These are phyloP conservation scores for Penium margaritaceum DNA, from an alignment of 139 green algal genomes.

Conservation along the genomic window DNA sequence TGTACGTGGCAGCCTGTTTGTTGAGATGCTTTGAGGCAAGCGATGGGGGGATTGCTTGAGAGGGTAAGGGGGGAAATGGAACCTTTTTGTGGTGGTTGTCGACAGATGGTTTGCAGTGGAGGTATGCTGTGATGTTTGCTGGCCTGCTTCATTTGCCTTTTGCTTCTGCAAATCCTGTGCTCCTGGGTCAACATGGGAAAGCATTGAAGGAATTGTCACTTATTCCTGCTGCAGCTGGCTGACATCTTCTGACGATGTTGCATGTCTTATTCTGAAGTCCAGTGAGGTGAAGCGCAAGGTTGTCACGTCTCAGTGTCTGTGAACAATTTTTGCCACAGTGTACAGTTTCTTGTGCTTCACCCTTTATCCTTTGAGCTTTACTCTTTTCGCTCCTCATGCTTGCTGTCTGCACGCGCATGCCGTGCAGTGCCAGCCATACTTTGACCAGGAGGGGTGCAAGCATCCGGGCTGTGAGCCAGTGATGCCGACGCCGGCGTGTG, in stretches of 20 bases:
- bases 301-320: not conserved
- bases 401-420: slow-evolving; percentile 8
- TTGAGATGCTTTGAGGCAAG: too few species aligned
- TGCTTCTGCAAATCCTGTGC: too few species aligned
- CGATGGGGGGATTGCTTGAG: too few species aligned
- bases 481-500: slow-evolving; percentile 35
- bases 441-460: slow-evolving; percentile 31
- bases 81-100: too few species aligned
- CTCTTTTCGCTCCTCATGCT: too few species aligned
- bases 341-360: not conserved
- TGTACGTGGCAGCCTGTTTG: not conserved
- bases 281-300: not conserved
- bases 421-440: slow-evolving; percentile 43
- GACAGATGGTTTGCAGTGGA: too few species aligned
- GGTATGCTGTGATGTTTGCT: too few species aligned
- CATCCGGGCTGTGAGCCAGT: slow-evolving; percentile 37
- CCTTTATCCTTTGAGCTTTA: too few species aligned
- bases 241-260: not conserved
- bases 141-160: too few species aligned
- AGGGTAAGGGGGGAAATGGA: too few species aligned
- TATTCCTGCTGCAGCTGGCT: not conserved
- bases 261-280: not conserved
- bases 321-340: not conserved
- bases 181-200: too few species aligned
- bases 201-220: too few species aligned